These are phyloP conservation scores for Vaccinium macrocarpon DNA, from an alignment of 148 eudicot genomes.

Conservation along the genomic window DNA sequence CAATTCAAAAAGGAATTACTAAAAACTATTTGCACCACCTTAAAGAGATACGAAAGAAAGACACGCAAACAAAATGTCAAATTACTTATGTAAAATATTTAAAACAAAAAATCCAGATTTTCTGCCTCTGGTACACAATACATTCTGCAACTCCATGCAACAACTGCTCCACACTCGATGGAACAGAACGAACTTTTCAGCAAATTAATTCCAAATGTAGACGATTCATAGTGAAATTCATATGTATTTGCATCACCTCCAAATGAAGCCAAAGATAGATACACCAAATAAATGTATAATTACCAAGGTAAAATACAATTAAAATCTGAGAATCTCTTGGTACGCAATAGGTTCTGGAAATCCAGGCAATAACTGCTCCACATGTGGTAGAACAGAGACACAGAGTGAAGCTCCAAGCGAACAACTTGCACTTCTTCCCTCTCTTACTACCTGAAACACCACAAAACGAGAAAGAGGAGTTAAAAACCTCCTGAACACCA, in stretches of 20 bases:
- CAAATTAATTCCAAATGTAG: not conserved
- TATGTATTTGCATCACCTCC: not conserved
- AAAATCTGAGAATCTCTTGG: not conserved
- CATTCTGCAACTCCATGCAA: not conserved
- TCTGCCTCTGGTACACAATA: not conserved
- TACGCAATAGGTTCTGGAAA: not conserved
- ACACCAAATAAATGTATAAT: conserved; percentile 9
- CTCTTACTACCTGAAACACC: not conserved
- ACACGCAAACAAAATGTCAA: not conserved
- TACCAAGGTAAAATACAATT: not conserved
- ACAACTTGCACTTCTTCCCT: conserved; percentile 14
- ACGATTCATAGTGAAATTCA: not conserved
- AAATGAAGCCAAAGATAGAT: not conserved
- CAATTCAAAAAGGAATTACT: not conserved
- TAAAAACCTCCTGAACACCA: not conserved
- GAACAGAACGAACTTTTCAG: not conserved
- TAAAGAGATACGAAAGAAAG: not conserved
- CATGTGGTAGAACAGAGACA: not conserved
- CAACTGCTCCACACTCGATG: not conserved
- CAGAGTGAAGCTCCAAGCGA: not conserved
- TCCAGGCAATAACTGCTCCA: conserved; percentile 1
- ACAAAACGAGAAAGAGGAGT: not conserved
- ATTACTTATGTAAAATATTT: not conserved
- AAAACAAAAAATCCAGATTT: not conserved
- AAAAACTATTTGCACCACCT: not conserved